Evolutionary conservation across 345 rosid species (phyloP).

Genomic region (Eucalyptus curtisii): DNA sequence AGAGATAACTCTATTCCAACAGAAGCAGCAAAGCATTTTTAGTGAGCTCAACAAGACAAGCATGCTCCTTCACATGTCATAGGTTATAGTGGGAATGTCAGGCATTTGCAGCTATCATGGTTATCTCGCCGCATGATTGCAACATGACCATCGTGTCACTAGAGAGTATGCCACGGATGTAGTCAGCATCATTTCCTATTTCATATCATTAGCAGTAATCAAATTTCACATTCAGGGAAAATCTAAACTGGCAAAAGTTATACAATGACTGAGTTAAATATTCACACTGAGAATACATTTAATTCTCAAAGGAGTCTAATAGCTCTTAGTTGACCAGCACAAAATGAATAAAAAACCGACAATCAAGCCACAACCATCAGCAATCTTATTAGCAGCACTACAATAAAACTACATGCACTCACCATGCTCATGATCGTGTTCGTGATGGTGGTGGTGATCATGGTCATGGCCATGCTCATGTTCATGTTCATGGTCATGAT

Average conservation of each 20-base stretch:
- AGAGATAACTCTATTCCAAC: background rate
- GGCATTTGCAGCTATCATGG: background rate
- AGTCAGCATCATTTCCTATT: background rate
- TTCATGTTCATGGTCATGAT: slow-evolving; percentile 26
- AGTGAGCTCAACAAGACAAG: background rate
- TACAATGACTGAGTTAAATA: background rate
- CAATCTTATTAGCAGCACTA: background rate
- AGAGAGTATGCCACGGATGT: background rate
- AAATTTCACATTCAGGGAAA: background rate
- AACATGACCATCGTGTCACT: background rate
- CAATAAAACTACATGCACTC: background rate
- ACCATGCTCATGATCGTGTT: slow-evolving; percentile 71
- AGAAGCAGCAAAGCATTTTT: background rate
- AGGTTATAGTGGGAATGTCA: background rate
- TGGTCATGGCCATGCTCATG: slow-evolving; percentile 19
- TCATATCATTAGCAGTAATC: background rate
- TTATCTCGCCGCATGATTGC: background rate
- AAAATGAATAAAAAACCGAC: background rate
- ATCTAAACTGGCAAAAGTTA: background rate
- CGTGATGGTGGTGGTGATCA: slow-evolving; percentile 35
- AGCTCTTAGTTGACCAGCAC: background rate
- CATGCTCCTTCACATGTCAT: background rate
- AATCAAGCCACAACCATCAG: background rate
- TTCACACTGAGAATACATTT: background rate
- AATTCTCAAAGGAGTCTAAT: background rate